Evolutionary conservation across 257 asterid species (phyloP), one percentile per base, ranked within the genome.

Genomic region (Solanum paucissectum): DNA sequence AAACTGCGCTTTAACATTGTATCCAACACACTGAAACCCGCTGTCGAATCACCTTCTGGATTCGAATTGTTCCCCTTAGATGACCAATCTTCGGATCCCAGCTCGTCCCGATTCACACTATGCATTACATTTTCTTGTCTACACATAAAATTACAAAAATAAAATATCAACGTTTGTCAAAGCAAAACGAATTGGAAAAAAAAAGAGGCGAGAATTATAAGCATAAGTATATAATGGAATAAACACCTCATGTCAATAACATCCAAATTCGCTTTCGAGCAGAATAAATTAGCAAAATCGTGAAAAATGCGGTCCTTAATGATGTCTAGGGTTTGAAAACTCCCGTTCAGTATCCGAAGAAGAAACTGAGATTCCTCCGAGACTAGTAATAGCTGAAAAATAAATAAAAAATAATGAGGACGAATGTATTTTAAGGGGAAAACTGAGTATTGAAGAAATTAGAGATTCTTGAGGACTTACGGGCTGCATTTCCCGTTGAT

Each of bases 11-110:
- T 96, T 32, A 96, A 86, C 93, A 93, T 91, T 58, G 93, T 88
- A 87, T 96, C 98, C 90, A 96, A 91, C 33, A 90, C 95, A 75
- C 93, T 96, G 90, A 96, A 93, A 90, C 92, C 98, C 14, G 90
- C 95, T 23, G 88, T 89, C 7, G 94, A 92, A 83, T 92, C 89
- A 44, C 86, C 94, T 55, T 87, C 92, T 3, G 89, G 96, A 87
- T 92, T 86, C n/a, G 93, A 91, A 71, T 91, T 92, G 87, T 87
- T 90, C 76, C 83, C 88, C n/a, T 88, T 86, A 16, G 83, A 75
- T n/a, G 14, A 86, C 34, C 75, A 64, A 60, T 89, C 88, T 44
- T 85, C 25, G 32, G 76, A 73, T 69, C 85, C 29, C 36, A 32
- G 85, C 90, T 89, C 94, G 83, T 87, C 58, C 27, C 58, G 87